These are phyloP conservation scores for Fraxinus dipetala DNA, from an alignment of 305 asterid species.

Conservation along the genomic window DNA sequence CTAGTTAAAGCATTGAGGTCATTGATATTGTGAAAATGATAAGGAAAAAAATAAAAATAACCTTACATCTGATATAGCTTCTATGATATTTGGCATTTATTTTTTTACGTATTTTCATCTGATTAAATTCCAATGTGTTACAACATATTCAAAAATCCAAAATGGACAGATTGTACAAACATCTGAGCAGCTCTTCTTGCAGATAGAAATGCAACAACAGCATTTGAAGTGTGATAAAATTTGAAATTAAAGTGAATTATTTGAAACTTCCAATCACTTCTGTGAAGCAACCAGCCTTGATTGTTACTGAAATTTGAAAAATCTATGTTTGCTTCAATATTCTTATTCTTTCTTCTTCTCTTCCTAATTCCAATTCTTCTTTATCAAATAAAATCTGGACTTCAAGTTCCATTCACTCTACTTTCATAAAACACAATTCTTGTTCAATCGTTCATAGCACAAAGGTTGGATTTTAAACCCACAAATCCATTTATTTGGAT, in stretches of 20 bases:
- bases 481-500: not conserved
- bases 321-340: conserved; percentile 1
- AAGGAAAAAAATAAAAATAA: not conserved
- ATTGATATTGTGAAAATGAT: not conserved
- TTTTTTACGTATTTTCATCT: not conserved
- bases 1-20: not conserved
- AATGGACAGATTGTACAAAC: not conserved
- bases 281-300: not conserved
- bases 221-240: not conserved
- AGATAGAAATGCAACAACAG: not conserved
- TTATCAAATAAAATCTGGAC: not conserved
- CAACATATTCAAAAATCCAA: not conserved
- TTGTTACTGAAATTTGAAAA: not conserved
- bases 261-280: not conserved
- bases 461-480: conserved; percentile 1
- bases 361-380: not conserved
- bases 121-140: not conserved
- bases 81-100: not conserved
- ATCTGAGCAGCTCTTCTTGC: not conserved
- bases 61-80: not conserved
- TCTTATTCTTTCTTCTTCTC: not conserved
- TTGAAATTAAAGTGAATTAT: not conserved
- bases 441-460: not conserved
- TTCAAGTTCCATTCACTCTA: conserved; percentile 5
- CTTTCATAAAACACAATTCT: not conserved